Evolutionary conservation across 2,329 filamentous ascomycete genomes (phyloP), one percentile per base, ranked within the genome.

Genomic region (Talaromyces sp.): DNA sequence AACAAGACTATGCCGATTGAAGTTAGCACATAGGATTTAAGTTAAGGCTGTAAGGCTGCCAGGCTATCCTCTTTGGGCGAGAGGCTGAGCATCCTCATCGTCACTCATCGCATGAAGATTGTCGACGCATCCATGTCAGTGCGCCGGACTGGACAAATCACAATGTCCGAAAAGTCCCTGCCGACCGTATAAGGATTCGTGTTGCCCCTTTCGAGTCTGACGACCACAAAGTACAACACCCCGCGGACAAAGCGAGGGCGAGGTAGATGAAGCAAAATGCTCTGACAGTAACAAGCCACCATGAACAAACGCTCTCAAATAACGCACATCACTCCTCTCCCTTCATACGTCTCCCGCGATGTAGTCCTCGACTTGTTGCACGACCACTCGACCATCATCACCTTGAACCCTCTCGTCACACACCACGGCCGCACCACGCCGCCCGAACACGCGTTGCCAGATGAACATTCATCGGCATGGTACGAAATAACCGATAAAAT

Each of bases 371-470:
- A 85, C 60, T 90, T 90, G 69, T 87, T 96, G 37, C 90, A 91
- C 76, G 83, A 90, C 74, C 91, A 95, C 79, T 76, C 84, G 56
- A 87, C 87, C 69, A 95, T 96, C 90, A 95, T 96, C 71, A 89
- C 93, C 75, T 81, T 95, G 66, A 96, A 96, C 76, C 91, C 92
- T 1, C 82, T 94, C 56, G 89, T 96, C 66, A 87, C 89, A 69
- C 88, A 91, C 69, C 85, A 90, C 63, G 86, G 89, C 72, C 83
- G 82, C 50, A 91, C 91, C 77, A 82, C 90, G 3, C 91, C 91
- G 0, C 72, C 83, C 37, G 85, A 88, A 73, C 88, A 89, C 22
- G 82, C 85, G 0, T 24, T 66, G 2, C 78, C 86, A 7, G 91
- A 94, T 69, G 91, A 96, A 79, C 84, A 82, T 65, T 79, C 85